These are phyloP conservation scores for Phytophthora uliginosa DNA, from an alignment of 352 stramenopile genomes.

Conservation along the genomic window DNA sequence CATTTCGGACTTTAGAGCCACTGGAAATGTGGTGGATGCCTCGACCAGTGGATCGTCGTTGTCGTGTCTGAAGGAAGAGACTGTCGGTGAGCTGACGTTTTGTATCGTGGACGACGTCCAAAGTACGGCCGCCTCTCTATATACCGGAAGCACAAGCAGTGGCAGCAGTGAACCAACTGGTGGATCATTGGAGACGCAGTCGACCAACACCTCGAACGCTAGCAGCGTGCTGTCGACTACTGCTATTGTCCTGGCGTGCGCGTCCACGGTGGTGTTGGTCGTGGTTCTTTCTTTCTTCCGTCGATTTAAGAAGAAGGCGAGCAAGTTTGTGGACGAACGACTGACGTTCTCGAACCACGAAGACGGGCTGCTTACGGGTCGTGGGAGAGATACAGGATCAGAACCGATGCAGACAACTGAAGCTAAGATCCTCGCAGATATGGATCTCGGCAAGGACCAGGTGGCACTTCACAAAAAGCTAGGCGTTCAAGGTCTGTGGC, in stretches of 20 bases:
- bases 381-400: slow-evolving; percentile 17
- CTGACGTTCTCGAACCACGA: slow-evolving; percentile 46
- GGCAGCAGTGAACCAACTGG: slow-evolving; percentile 10
- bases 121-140: slow-evolving; percentile 10
- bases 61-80: slow-evolving; percentile 43
- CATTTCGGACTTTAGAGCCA: slow-evolving; percentile 45
- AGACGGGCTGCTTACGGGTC: slow-evolving; percentile 30
- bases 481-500: slow-evolving; percentile 61
- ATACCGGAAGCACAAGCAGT: slow-evolving; percentile 8
- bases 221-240: slow-evolving; percentile 18
- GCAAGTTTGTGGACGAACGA: slow-evolving; percentile 45
- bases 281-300: slow-evolving; percentile 49
- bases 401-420: slow-evolving; percentile 10
- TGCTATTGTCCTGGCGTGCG: slow-evolving; percentile 34
- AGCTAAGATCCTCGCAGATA: slow-evolving; percentile 45
- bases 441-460: slow-evolving; percentile 61
- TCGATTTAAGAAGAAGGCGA: slow-evolving; percentile 48
- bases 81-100: slow-evolving; percentile 36
- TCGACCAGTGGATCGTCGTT: slow-evolving; percentile 23
- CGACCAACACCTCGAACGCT: slow-evolving; percentile 10
- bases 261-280: slow-evolving; percentile 38
- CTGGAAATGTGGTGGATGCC: slow-evolving; percentile 38
- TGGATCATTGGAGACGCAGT: slow-evolving; percentile 31
- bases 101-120: slow-evolving; percentile 39
- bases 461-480: slow-evolving; percentile 64